Evolutionary conservation across 352 stramenopile species (phyloP), one percentile per base, ranked within the genome.

Genomic region (Pilasporangium apinafurcum): DNA sequence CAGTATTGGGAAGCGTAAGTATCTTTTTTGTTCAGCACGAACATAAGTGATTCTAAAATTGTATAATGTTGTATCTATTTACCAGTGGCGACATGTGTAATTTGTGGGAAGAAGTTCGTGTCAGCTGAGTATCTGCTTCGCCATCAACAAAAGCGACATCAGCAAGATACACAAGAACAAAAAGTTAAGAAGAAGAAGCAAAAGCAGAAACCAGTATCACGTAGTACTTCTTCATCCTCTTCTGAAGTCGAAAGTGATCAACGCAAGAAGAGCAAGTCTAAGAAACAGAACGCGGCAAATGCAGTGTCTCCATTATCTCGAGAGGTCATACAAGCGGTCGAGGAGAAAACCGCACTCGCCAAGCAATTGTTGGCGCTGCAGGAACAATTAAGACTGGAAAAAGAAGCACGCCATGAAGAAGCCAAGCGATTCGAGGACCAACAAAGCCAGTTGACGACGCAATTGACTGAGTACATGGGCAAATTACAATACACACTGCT

Each of bases 21-120:
- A n/a, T n/a, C n/a, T n/a, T n/a, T n/a, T n/a, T n/a, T n/a, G n/a
- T n/a, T n/a, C n/a, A n/a, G n/a, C n/a, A n/a, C n/a, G n/a, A n/a
- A n/a, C n/a, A n/a, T n/a, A n/a, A n/a, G n/a, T n/a, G n/a, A n/a
- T n/a, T n/a, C n/a, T n/a, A n/a, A n/a, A n/a, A n/a, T 9, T 31
- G 13, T 37, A 13, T 25, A 20, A 21, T 8, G 2, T 6, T 1
- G 1, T 46, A 16, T 39, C 10, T 31, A 3, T 1, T 34, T 22
- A 10, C 2, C 21, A 81, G 68, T 68, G 9, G 55, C 70, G 8
- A 45, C 59, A 7, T 90, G 80, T 33, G 69, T 88, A 0, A 31
- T 92, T 10, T 92, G 80, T 49, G 59, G 65, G 14, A 92, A 92
- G 49, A 70, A 66, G 18, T 92, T 92, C 42, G 39, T 92, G 2